These are phyloP conservation scores for Cladosporium sp. DNA, from an alignment of 2,329 filamentous ascomycete genomes.

Conservation along the genomic window DNA sequence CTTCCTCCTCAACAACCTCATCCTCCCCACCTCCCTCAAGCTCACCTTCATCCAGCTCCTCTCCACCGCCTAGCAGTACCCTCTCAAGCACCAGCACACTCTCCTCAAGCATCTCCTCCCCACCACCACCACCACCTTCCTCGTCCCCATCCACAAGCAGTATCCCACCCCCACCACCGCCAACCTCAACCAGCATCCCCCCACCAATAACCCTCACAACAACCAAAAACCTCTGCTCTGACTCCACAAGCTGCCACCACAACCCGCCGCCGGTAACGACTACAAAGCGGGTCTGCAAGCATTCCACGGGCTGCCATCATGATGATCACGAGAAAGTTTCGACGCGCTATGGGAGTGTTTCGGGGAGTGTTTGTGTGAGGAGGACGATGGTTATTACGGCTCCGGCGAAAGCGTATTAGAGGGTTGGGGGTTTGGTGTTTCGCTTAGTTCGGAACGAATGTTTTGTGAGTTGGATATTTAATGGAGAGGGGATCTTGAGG, in stretches of 20 bases:
- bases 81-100: background rate
- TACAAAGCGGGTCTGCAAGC: background rate
- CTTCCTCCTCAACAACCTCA: background rate
- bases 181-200: background rate
- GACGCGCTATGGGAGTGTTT: slow-evolving; percentile 1
- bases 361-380: background rate
- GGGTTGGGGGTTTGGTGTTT: no score
- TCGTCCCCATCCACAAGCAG: background rate
- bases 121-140: background rate
- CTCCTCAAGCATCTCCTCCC: background rate
- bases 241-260: background rate
- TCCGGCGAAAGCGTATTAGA: no score
- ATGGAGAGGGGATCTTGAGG: no score
- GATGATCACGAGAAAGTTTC: background rate
- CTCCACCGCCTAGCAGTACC: background rate
- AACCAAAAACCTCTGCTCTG: background rate
- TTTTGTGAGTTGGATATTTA: no score
- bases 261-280: background rate
- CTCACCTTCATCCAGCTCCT: background rate
- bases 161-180: background rate
- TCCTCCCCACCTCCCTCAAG: background rate
- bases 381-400: slow-evolving; percentile 1
- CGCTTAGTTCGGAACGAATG: no score
- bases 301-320: background rate
- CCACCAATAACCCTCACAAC: background rate